Conservation (phyloP, 202 grass and related monocot species). For the Panicum virgatum region DNA sequence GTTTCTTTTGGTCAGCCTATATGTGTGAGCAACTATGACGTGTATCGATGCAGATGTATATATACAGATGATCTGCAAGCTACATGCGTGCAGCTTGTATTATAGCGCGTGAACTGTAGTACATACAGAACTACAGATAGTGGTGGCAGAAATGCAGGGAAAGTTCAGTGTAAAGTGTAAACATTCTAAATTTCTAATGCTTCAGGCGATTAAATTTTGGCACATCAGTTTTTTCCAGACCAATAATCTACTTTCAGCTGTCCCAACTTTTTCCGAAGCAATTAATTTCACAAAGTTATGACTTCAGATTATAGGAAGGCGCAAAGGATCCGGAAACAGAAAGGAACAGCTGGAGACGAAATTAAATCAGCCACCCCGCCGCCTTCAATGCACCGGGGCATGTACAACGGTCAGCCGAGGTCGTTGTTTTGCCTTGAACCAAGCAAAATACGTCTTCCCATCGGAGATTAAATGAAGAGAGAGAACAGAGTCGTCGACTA, state of each 20-base stretch:
- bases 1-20: neutral
- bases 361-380: neutral
- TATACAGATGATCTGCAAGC: no score
- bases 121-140: no score
- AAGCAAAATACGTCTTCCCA: no score
- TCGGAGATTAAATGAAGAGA: no score
- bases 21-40: slow-evolving; percentile 1
- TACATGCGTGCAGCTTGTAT: neutral
- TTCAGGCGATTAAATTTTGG: no score
- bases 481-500: no score
- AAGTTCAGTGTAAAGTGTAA: neutral
- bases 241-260: no score
- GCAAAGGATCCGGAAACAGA: neutral
- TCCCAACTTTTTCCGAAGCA: no score
- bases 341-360: neutral
- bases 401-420: no score
- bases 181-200: neutral
- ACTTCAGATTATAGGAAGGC: neutral
- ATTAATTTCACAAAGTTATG: neutral
- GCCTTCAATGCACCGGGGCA: neutral
- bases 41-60: neutral
- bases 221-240: no score
- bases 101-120: no score
- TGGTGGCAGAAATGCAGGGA: neutral
- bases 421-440: no score